These are phyloP conservation scores for Penicillium canariense DNA, from an alignment of 495 filamentous ascomycete genomes.

Conservation along the genomic window DNA sequence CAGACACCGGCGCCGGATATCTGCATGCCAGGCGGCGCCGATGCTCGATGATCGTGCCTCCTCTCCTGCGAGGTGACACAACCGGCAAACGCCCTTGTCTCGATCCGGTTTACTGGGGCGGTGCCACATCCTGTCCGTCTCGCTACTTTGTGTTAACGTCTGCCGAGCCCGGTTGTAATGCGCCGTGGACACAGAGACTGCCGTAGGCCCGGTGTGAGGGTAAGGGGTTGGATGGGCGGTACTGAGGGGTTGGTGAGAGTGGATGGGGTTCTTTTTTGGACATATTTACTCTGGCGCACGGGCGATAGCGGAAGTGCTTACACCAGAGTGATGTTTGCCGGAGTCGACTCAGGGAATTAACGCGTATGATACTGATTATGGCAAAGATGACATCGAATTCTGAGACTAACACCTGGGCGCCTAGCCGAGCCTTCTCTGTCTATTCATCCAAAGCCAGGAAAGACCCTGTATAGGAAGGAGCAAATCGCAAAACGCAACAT, in stretches of 20 bases:
- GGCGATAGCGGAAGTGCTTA: too few species aligned
- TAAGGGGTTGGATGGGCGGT: background rate
- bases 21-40: slow-evolving; percentile 7
- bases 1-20: background rate
- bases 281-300: too few species aligned
- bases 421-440: too few species aligned
- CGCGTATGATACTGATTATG: too few species aligned
- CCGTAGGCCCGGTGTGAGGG: background rate
- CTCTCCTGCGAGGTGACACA: slow-evolving; percentile 15
- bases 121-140: slow-evolving; percentile 12
- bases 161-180: slow-evolving; percentile 9
- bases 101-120: slow-evolving; percentile 2
- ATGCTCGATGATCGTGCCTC: slow-evolving; percentile 6
- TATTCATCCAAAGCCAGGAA: too few species aligned
- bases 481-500: too few species aligned
- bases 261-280: too few species aligned
- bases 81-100: slow-evolving; percentile 12
- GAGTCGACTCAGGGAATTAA: too few species aligned
- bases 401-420: too few species aligned
- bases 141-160: slow-evolving; percentile 26
- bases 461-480: too few species aligned
- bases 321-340: too few species aligned
- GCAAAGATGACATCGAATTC: too few species aligned
- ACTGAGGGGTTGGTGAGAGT: background rate
- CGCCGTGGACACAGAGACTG: background rate